Percentiles rank a stretch among this genome's conserved stretches.
Conservation (phyloP, 1,139 yeast genomes). For the Candida dubliniensis region DNA sequence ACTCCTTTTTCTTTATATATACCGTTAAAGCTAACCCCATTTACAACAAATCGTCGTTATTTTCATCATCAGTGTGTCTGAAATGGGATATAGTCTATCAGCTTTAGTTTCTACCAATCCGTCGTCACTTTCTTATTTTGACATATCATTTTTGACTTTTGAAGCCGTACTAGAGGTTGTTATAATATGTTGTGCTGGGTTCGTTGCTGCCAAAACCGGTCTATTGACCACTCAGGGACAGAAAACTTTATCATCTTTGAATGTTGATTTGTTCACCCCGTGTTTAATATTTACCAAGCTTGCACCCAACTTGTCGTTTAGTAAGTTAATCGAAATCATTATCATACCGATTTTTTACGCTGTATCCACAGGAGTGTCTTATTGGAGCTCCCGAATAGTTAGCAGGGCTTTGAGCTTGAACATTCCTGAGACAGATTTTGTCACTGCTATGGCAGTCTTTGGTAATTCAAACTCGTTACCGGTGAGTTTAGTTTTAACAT, state of each 20-base stretch:
- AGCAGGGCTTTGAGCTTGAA: conserved; percentile 52
- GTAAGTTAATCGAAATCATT: conserved; percentile 66
- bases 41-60: too few relatives aligned
- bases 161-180: conserved; percentile 81
- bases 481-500: conserved; percentile 70
- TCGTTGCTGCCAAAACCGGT: conserved; percentile 62
- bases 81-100: neutral
- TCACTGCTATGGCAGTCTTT: conserved; percentile 86
- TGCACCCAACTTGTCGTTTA: conserved; percentile 69
- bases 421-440: conserved; percentile 70
- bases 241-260: conserved; percentile 62
- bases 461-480: conserved; percentile 82
- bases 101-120: neutral
- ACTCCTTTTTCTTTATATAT: too few relatives aligned
- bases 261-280: conserved; percentile 82
- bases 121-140: conserved; percentile 44
- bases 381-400: conserved; percentile 50
- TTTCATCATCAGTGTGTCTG: too few relatives aligned
- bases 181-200: conserved; percentile 70
- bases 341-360: conserved; percentile 74
- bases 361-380: conserved; percentile 63
- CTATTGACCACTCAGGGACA: conserved; percentile 62
- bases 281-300: conserved; percentile 79
- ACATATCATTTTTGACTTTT: conserved; percentile 64
- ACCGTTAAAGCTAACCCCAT: too few relatives aligned